Base-by-base conservation (phyloP, 2,329 filamentous ascomycete species). In the Fonsecaea pedrosoi region DNA sequence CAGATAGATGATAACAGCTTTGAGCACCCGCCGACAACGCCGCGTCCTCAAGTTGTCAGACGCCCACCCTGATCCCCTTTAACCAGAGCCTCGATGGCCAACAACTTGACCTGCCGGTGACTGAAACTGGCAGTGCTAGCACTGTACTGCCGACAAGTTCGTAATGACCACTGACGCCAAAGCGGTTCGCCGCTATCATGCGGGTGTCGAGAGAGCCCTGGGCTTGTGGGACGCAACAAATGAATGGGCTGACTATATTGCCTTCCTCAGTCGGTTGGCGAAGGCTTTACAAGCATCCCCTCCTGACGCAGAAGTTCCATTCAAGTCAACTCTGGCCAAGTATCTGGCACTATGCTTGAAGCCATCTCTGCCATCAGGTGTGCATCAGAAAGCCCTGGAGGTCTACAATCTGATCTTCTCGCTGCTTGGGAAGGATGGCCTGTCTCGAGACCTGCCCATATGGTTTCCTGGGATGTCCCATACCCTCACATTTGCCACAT, bases 171-270 rank as follows among this genome's bases (percentile, higher is more conserved):
- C 83, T 73, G 87, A 87, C 73, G 86, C 90, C 75, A 90, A 89
- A 72, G 82, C 79, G 67, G 94, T 92, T 77, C 92, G 94, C 72
- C 91, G 94, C 78, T 99, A 98, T 87, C 92, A 93, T 54, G 87
- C 90, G 57, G 91, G 89, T 66, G 89, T 99, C 71, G 94, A 98
- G 75, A 88, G 93, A 78, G 91, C 93, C 38, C 85, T 99, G 69
- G 87, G 91, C 54, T 85, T 97, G 38, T 99, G 97, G 82, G 95
- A 99, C 77, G 94, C 92, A 15, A 89, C 92, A 35, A 93, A 98
- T 80, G 95, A 99, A 87, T 99, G 95, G 95, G 95, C 96, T 57
- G 95, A 99, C 81, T 99, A 99, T 77, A 99, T 99, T 75, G 97
- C 94, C 18, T 99, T 98, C 77, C 82, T 99, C 64, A 96, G 92